Conservation (phyloP, 2,329 filamentous ascomycete species). For the Chrysosporium keratinophilum region DNA sequence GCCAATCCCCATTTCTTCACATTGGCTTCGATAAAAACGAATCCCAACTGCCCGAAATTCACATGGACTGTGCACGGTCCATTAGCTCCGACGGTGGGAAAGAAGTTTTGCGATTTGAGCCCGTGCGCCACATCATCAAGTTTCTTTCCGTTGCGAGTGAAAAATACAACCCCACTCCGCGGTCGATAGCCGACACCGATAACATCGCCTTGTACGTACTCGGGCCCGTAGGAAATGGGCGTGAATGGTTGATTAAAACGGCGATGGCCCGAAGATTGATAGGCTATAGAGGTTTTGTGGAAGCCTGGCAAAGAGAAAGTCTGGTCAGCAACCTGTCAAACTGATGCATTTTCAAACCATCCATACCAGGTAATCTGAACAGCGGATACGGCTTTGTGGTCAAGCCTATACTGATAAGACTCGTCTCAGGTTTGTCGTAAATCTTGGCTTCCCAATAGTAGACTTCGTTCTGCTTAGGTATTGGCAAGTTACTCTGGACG, state of each 20-base stretch:
- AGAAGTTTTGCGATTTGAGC: conserved; percentile 90
- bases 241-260: conserved; percentile 89
- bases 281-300: conserved; percentile 87
- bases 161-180: conserved; percentile 89
- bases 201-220: conserved; percentile 85
- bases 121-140: conserved; percentile 90
- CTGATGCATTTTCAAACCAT: background rate
- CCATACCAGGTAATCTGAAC: conserved; percentile 80
- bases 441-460: conserved; percentile 99
- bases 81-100: conserved; percentile 92
- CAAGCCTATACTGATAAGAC: conserved; percentile 81
- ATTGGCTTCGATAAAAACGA: conserved; percentile 98
- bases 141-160: conserved; percentile 95
- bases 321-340: conserved; percentile 8
- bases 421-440: conserved; percentile 89
- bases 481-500: conserved; percentile 89
- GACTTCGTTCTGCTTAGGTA: conserved; percentile 97
- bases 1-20: conserved; percentile 99
- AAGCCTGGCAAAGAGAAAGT: conserved; percentile 48
- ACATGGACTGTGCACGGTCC: conserved; percentile 88
- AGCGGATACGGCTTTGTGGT: conserved; percentile 94
- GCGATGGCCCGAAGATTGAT: conserved; percentile 75
- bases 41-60: conserved; percentile 95
- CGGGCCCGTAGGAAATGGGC: conserved; percentile 67
- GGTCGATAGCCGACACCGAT: conserved; percentile 92